Base-by-base conservation (phyloP, 2,329 filamentous ascomycete genomes). In the Botrytis porri region DNA sequence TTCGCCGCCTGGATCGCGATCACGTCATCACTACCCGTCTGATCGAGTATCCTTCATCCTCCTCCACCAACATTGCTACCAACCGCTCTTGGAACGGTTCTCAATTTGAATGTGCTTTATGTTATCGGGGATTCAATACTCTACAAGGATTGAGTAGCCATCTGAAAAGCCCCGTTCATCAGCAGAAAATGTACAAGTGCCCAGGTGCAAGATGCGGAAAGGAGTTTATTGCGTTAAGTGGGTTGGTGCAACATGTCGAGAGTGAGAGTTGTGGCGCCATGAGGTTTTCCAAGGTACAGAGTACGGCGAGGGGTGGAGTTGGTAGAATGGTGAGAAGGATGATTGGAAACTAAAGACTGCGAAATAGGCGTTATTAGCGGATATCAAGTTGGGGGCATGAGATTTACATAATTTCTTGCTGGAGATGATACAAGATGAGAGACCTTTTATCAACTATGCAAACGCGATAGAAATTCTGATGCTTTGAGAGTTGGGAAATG, bases 71-170 rank as follows among this genome's bases (percentile, higher is more conserved):
- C 10, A 74, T 77, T 18, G 85, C 84, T 1, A 87, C 82, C 0
- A 48, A 76, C 0, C 74, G 73, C 1, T 80, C 86, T 0, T 88
- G 81, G 78, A 88, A 89, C 70, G 84, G 84, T 0, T 0, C 39
- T 2, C 75, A 22, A 1, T 89, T 82, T 78, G 83, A 86, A 76
- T 90, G 88, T 80, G 86, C 86, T 73, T 74, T 90, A 6, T 91
- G 89, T 77, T 79, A 84, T 35, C 79, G 80, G 16, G 41, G 77
- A 0, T 91, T 88, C 74, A 69, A 39, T 0, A 73, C 66, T 0
- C 70, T 82, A 0, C 20, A 60, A 0, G 76, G 77, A 0, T 82
- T 91, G 4, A 86, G 87, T 65, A 81, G 84, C 70, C 88, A 92
- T 75, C 78, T 91, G 1, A 84, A 83, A 57, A 90, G 88, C 0